These are phyloP conservation scores for Sporopachydermia lactativora DNA, from an alignment of 805 yeast genomes.

Conservation along the genomic window DNA sequence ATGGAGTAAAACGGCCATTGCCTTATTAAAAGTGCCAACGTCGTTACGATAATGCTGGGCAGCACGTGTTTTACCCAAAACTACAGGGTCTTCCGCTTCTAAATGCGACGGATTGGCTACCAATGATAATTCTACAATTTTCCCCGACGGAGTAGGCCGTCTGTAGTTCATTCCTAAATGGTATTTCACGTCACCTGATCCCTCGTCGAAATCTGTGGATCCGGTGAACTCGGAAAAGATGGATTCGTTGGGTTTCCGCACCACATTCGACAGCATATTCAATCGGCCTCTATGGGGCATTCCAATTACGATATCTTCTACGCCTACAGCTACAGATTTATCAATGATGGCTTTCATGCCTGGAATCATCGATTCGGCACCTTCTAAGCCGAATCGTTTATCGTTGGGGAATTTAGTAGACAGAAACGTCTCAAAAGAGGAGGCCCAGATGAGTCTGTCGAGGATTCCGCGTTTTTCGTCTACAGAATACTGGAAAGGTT, in stretches of 20 bases:
- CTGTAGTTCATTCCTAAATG: conserved; percentile 98
- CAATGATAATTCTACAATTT: conserved; percentile 83
- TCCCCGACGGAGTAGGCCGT: conserved; percentile 98
- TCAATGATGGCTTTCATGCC: conserved; percentile 95
- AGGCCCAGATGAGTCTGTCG: conserved; percentile 94
- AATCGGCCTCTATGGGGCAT: conserved; percentile 99
- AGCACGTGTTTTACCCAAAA: conserved; percentile 94
- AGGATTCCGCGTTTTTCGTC: conserved; percentile 94
- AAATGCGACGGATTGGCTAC: conserved; percentile 99
- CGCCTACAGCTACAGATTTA: conserved; percentile 79
- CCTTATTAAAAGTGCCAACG: conserved; percentile 69
- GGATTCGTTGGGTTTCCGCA: conserved; percentile 96
- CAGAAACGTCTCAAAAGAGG: conserved; percentile 84
- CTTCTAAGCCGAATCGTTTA: conserved; percentile 97
- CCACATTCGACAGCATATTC: conserved; percentile 95
- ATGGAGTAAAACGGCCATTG: conserved; percentile 84
- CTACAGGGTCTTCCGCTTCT: conserved; percentile 99
- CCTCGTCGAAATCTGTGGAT: conserved; percentile 80
- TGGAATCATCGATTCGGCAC: conserved; percentile 93
- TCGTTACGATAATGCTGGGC: conserved; percentile 85
- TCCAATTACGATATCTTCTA: conserved; percentile 94
- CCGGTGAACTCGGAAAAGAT: conserved; percentile 95
- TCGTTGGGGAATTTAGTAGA: conserved; percentile 96
- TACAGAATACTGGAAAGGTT: conserved; percentile 64
- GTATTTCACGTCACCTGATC: conserved; percentile 98